phyloP scores from a whole-genome alignment of 179 eudicot genomes.

The Beta corolliflora region DNA sequence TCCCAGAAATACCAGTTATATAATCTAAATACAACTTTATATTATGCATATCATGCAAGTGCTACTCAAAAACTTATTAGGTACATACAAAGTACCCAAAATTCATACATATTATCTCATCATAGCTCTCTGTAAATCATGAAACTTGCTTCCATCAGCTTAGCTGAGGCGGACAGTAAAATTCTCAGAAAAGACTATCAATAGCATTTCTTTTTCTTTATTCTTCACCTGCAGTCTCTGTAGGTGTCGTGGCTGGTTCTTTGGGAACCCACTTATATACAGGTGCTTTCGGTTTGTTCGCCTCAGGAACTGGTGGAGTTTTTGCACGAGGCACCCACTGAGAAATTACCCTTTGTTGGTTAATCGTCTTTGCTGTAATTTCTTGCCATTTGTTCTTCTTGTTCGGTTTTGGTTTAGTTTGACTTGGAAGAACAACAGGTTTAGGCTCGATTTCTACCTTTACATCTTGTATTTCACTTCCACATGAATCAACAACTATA shows the following conservation, averaged over 20 bases:
- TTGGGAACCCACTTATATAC: conserved; percentile 47
- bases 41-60: neutral
- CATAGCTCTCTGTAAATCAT: neutral
- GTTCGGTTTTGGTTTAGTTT: conserved; percentile 21
- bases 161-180: conserved; percentile 5
- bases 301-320: conserved; percentile 28
- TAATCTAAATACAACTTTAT: conserved; percentile 12
- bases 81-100: conserved; percentile 20
- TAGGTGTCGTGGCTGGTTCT: conserved; percentile 23
- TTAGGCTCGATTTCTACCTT: conserved; percentile 36
- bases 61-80: neutral
- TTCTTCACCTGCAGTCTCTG: conserved; percentile 17
- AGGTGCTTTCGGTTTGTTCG: conserved; percentile 33
- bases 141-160: conserved; percentile 24
- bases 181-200: neutral
- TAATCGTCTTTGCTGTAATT: conserved; percentile 41
- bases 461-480: conserved; percentile 31
- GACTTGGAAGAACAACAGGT: conserved; percentile 11
- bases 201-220: conserved; percentile 16
- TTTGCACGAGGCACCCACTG: conserved; percentile 46
- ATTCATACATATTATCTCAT: conserved; percentile 5
- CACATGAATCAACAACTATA: conserved; percentile 23
- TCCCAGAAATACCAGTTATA: neutral
- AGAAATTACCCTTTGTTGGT: conserved; percentile 42
- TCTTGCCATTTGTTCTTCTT: conserved; percentile 48